phyloP scores from a whole-genome alignment of 257 asterid genomes.

The Solanum dulcamara region DNA sequence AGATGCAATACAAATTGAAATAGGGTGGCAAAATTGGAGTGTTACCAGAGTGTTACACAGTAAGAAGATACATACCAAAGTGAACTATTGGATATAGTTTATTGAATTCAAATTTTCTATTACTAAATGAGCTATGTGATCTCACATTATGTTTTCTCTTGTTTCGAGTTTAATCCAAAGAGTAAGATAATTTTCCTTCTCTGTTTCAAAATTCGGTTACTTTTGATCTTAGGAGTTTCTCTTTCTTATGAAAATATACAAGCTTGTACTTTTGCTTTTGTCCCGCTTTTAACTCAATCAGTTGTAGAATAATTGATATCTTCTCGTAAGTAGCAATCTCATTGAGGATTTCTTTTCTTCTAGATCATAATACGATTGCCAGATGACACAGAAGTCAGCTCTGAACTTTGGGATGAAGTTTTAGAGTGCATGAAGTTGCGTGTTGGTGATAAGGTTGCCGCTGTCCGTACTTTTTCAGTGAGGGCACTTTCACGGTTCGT shows the following conservation, averaged over 20 bases:
- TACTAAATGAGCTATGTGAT: not conserved
- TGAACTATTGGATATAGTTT: not conserved
- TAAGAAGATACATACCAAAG: not conserved
- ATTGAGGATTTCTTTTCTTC: not conserved
- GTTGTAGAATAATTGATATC: not conserved
- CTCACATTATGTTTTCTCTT: not conserved
- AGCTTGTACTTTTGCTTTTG: not conserved
- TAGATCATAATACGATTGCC: slow-evolving; percentile 91
- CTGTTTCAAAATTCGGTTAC: not conserved
- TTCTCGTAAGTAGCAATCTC: not conserved
- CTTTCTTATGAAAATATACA: not conserved
- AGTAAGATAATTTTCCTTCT: not conserved
- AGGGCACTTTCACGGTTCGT: slow-evolving; percentile 87
- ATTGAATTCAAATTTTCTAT: not conserved
- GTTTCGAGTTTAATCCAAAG: not conserved
- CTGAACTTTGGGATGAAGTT: slow-evolving; percentile 90
- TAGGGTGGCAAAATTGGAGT: not conserved
- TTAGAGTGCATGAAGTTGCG: slow-evolving; percentile 69
- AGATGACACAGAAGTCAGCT: slow-evolving; percentile 86
- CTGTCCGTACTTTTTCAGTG: slow-evolving; percentile 75
- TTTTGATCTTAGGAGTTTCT: not conserved
- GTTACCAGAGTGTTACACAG: not conserved
- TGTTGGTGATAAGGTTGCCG: slow-evolving; percentile 61
- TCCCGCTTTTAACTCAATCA: not conserved
- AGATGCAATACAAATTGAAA: not conserved